Conservation (phyloP, 2,329 filamentous ascomycete species). For the Colletotrichum orbiculare region DNA sequence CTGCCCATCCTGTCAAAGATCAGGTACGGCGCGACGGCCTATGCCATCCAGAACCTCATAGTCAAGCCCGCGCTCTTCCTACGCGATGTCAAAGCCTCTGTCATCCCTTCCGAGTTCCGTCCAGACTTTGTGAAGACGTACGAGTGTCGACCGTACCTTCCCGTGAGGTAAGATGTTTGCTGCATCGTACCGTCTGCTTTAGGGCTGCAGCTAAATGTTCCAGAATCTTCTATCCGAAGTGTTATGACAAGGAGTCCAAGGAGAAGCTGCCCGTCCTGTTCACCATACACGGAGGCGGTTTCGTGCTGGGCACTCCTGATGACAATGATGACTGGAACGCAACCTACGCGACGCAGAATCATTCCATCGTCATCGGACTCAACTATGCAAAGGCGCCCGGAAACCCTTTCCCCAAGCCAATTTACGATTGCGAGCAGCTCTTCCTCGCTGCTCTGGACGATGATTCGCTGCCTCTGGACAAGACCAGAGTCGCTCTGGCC, state of each 20-base stretch:
- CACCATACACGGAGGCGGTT: slow-evolving; percentile 64
- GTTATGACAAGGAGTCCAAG: slow-evolving; percentile 44
- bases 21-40: slow-evolving; percentile 28
- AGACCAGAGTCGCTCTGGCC: slow-evolving; percentile 50
- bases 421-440: slow-evolving; percentile 58
- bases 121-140: slow-evolving; percentile 35
- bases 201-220: slow-evolving; percentile 3
- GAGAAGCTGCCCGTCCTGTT: slow-evolving; percentile 55
- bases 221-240: slow-evolving; percentile 53
- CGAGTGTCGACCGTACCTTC: slow-evolving; percentile 31
- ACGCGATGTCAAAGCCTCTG: slow-evolving; percentile 15
- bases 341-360: slow-evolving; percentile 51
- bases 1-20: slow-evolving; percentile 21
- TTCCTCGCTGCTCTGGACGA: slow-evolving; percentile 55
- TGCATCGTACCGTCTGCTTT: neutral
- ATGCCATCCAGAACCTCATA: slow-evolving; percentile 30
- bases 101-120: slow-evolving; percentile 27
- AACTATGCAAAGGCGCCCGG: slow-evolving; percentile 60
- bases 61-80: slow-evolving; percentile 26
- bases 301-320: slow-evolving; percentile 54
- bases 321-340: slow-evolving; percentile 60
- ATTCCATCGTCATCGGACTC: slow-evolving; percentile 57
- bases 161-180: slow-evolving; percentile 29
- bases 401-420: slow-evolving; percentile 54
- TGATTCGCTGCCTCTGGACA: slow-evolving; percentile 56